These are phyloP conservation scores for Beauveria rudraprayagi DNA, from an alignment of 2,329 filamentous ascomycete genomes.

Conservation along the genomic window DNA sequence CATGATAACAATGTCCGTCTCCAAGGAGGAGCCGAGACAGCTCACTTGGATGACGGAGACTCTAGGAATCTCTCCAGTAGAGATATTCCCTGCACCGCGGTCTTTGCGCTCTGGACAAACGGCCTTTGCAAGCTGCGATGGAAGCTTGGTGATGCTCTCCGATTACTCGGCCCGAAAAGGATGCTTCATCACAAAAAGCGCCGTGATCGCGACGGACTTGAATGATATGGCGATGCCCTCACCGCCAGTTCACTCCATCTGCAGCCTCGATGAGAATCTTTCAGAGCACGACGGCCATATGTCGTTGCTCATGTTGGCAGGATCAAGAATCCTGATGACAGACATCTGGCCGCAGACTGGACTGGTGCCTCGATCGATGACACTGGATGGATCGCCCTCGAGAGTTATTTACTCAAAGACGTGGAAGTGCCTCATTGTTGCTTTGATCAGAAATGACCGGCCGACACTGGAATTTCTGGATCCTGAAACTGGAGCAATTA, in stretches of 20 bases:
- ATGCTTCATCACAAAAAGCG: slow-evolving; percentile 32
- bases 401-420: slow-evolving; percentile 47
- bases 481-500: slow-evolving; percentile 41
- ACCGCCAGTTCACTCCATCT: slow-evolving; percentile 40
- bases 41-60: slow-evolving; percentile 24
- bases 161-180: slow-evolving; percentile 23
- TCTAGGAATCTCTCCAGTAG: slow-evolving; percentile 29
- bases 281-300: slow-evolving; percentile 30
- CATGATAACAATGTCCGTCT: slow-evolving; percentile 32
- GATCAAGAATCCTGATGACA: slow-evolving; percentile 42
- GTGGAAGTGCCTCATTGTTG: slow-evolving; percentile 47
- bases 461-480: slow-evolving; percentile 50
- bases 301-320: slow-evolving; percentile 42
- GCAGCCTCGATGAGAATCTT: slow-evolving; percentile 33
- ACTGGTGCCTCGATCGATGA: slow-evolving; percentile 42
- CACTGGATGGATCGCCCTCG: slow-evolving; percentile 38
- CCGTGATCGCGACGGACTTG: slow-evolving; percentile 45
- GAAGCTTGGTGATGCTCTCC: slow-evolving; percentile 35
- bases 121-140: slow-evolving; percentile 42
- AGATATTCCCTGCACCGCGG: slow-evolving; percentile 23
- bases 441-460: slow-evolving; percentile 32
- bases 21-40: slow-evolving; percentile 15
- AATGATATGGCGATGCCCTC: slow-evolving; percentile 37
- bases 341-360: slow-evolving; percentile 39
- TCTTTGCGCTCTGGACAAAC: slow-evolving; percentile 19